A percentile compares a stretch with the other conserved stretches of the same genome.
These are phyloP conservation scores for Podaxis rugospora DNA, from an alignment of 768 basidiomycete species.

Conservation along the genomic window DNA sequence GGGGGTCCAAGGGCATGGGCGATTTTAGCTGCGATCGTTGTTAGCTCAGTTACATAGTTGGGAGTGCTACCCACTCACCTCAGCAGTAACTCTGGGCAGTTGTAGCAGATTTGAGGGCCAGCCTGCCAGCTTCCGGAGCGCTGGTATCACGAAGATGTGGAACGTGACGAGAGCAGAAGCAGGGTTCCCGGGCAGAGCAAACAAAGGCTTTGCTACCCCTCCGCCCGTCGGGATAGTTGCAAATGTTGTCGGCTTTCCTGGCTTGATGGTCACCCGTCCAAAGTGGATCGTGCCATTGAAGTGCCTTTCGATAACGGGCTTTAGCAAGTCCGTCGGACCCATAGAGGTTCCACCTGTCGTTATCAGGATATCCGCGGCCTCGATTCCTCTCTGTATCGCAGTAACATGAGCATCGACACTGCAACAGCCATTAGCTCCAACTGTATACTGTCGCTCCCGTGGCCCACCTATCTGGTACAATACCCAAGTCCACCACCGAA, in stretches of 20 bases:
- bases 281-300: slow-evolving; percentile 79
- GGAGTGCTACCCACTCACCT: slow-evolving; percentile 38
- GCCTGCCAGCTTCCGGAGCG: slow-evolving; percentile 67
- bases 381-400: slow-evolving; percentile 53
- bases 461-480: slow-evolving; percentile 68
- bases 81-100: slow-evolving; percentile 57
- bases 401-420: slow-evolving; percentile 57
- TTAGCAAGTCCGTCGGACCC: slow-evolving; percentile 83
- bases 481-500: slow-evolving; percentile 74
- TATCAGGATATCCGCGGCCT: slow-evolving; percentile 67
- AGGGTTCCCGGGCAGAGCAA: slow-evolving; percentile 88
- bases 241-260: slow-evolving; percentile 89
- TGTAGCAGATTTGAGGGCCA: slow-evolving; percentile 50
- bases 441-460: background rate
- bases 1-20: slow-evolving; percentile 62
- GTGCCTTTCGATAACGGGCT: slow-evolving; percentile 82
- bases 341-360: slow-evolving; percentile 92
- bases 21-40: slow-evolving; percentile 42
- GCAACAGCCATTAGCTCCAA: slow-evolving; percentile 1
- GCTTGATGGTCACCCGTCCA: slow-evolving; percentile 78
- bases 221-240: slow-evolving; percentile 58
- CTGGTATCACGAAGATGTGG: slow-evolving; percentile 80
- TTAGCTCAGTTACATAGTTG: background rate
- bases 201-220: slow-evolving; percentile 53
- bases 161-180: slow-evolving; percentile 86